Base-by-base conservation (phyloP, 2,329 filamentous ascomycete species). In the Rhinocladiella mackenziei region DNA sequence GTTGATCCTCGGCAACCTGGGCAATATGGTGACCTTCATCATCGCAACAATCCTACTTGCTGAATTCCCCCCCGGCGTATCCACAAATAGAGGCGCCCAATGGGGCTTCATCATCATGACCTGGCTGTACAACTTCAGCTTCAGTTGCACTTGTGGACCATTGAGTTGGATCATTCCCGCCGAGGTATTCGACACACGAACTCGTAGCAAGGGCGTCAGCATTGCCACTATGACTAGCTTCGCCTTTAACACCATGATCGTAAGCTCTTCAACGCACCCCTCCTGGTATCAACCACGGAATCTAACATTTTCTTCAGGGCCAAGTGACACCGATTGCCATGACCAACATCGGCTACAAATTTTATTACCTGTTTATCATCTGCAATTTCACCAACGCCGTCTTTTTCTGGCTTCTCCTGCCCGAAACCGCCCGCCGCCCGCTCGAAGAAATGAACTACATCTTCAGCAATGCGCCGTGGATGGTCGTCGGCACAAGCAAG, bases 61-160 rank as follows among this genome's bases (percentile, higher is more conserved):
- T 7, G 62, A 63, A 62, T 89, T 82, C 62, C 84, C 84, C 1
- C 77, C 83, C 1, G 69, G 73, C 2, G 63, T 62, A 1, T 64
- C 62, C 34, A 66, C 71, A 45, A 78, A 78, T 46, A 65, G 65
- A 29, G 67, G 70, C 4, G 82, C 82, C 1, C 73, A 74, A 5
- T 86, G 83, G 81, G 83, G 78, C 1, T 91, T 89, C 64, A 89
- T 89, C 50, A 71, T 77, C 43, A 75, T 80, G 56, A 89, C 84
- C 1, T 89, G 85, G 85, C 61, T 86, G 1, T 89, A 86, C 72
- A 89, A 89, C 66, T 84, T 88, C 68, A 82, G 74, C 30, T 89
- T 87, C 71, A 82, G 75, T 3, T 74, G 75, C 23, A 83, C 82
- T 2, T 85, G 81, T 47, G 84, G 84, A 15, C 83, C 84, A 0